Conservation (phyloP, 2,329 filamentous ascomycete species). For the Triangularia setosa region DNA sequence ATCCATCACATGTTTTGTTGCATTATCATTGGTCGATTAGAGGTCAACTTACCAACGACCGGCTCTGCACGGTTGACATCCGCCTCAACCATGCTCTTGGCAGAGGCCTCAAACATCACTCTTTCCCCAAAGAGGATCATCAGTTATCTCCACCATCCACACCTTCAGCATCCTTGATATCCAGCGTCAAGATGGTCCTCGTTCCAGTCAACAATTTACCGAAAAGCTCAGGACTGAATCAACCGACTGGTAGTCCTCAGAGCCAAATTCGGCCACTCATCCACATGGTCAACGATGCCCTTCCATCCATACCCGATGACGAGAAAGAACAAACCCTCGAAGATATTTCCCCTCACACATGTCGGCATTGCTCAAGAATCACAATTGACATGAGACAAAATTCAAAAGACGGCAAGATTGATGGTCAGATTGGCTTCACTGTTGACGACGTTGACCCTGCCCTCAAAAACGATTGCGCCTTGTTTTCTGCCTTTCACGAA, state of each 20-base stretch:
- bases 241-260: not conserved
- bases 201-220: not conserved
- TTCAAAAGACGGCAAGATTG: not conserved
- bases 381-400: not conserved
- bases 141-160: not conserved
- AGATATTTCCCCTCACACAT: not conserved
- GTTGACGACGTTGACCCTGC: not conserved
- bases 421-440: not conserved
- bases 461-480: not conserved
- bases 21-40: too few species aligned
- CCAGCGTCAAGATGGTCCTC: not conserved
- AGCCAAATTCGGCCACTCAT: not conserved
- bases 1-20: too few species aligned
- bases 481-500: not conserved
- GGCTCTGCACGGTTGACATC: too few species aligned
- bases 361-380: not conserved
- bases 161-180: not conserved
- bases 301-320: not conserved
- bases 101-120: not conserved
- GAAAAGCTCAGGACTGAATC: not conserved
- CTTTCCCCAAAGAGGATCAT: not conserved
- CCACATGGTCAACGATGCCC: not conserved
- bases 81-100: not conserved
- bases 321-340: not conserved
- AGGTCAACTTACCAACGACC: too few species aligned